phyloP scores from a whole-genome alignment of 208 protist genomes.

The Leishmania major region DNA sequence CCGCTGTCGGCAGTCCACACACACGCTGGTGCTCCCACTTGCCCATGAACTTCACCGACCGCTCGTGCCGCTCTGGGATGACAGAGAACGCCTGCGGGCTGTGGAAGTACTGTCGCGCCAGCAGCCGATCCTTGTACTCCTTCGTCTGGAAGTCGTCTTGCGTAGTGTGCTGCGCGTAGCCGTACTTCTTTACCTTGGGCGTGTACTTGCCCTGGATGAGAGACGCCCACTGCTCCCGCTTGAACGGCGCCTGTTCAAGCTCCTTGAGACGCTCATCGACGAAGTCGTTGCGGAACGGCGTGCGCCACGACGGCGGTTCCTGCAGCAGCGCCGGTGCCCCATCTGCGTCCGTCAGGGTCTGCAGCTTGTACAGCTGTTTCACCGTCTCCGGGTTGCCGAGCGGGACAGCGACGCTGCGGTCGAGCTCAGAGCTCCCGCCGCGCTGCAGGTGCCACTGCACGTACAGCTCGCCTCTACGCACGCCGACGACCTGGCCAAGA shows the following conservation, averaged over 20 bases:
- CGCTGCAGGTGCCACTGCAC: constrained; percentile 79
- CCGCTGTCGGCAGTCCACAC: constrained; percentile 80
- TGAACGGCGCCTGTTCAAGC: constrained; percentile 72
- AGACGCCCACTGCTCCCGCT: constrained; percentile 77
- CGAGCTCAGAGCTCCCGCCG: constrained; percentile 49
- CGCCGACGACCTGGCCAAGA: constrained; percentile 81
- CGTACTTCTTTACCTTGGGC: constrained; percentile 84
- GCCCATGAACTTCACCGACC: constrained; percentile 70
- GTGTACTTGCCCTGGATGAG: constrained; percentile 85
- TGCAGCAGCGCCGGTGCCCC: constrained; percentile 47
- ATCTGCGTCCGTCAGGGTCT: constrained; percentile 25
- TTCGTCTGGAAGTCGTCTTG: constrained; percentile 92
- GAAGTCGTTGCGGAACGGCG: constrained; percentile 92
- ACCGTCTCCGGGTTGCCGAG: constrained; percentile 54
- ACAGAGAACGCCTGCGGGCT: constrained; percentile 87
- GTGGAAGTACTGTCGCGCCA: constrained; percentile 85
- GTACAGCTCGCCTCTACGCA: constrained; percentile 76
- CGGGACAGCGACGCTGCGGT: constrained; percentile 75
- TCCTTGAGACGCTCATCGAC: constrained; percentile 79
- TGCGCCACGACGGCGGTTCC: constrained; percentile 88
- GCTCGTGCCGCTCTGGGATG: constrained; percentile 72
- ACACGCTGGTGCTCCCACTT: constrained; percentile 84
- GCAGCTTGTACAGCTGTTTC: constrained; percentile 39
- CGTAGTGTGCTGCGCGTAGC: constrained; percentile 88
- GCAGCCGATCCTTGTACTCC: constrained; percentile 89